Conservation (phyloP, 495 filamentous ascomycete species). For the Neurospora sp. region DNA sequence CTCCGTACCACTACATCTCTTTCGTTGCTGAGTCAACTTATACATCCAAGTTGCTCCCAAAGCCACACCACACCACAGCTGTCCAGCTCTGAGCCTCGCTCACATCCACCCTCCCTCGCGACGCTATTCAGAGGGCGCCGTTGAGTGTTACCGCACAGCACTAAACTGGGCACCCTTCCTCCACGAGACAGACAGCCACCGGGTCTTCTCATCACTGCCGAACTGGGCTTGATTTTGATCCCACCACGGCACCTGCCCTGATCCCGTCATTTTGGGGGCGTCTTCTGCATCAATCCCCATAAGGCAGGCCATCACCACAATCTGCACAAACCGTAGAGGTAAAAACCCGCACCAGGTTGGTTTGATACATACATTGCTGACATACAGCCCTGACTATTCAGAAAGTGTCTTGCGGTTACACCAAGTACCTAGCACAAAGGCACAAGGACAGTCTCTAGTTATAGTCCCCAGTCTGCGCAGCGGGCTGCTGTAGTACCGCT, state of each 20-base stretch:
- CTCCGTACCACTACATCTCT: not conserved
- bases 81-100: not conserved
- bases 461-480: not conserved
- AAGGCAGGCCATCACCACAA: not conserved
- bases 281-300: not conserved
- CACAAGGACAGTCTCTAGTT: not conserved
- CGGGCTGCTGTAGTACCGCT: not conserved
- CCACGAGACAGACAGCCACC: not conserved
- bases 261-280: not conserved
- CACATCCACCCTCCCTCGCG: not conserved
- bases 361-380: not conserved
- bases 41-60: not conserved
- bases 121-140: not conserved
- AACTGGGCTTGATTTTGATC: not conserved
- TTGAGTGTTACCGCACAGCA: not conserved
- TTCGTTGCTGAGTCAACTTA: not conserved
- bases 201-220: not conserved
- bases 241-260: not conserved
- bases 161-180: too few relatives aligned
- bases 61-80: not conserved
- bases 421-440: not conserved
- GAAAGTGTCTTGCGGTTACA: not conserved
- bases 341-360: not conserved
- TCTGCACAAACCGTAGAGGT: not conserved
- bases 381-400: not conserved